Evolutionary conservation across 352 stramenopile genomes (phyloP).

Genomic region (Pilasporangium apinafurcum): DNA sequence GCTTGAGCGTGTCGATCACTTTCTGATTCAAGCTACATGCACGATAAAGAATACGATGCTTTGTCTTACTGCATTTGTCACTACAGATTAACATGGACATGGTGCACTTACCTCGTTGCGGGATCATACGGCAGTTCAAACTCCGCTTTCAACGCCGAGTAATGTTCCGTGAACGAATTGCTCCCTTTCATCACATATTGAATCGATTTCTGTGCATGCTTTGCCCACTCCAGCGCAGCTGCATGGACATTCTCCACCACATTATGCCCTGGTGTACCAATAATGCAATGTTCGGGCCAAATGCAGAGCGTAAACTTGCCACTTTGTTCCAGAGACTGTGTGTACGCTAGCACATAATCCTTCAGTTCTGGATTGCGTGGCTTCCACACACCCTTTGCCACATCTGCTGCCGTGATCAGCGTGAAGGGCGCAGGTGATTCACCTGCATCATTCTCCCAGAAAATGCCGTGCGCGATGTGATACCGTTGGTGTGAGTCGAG

Average conservation of each 20-base stretch:
- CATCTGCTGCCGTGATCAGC: constrained; percentile 83
- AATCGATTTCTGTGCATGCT: constrained; percentile 47
- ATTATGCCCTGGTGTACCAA: constrained; percentile 87
- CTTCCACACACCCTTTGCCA: constrained; percentile 49
- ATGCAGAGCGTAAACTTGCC: constrained; percentile 92
- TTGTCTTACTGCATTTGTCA: not conserved
- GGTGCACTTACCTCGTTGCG: constrained; percentile 33
- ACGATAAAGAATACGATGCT: constrained; percentile 1
- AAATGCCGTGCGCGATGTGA: constrained; percentile 93
- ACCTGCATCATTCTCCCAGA: constrained; percentile 80
- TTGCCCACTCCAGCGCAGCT: constrained; percentile 85
- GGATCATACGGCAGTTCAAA: constrained; percentile 81
- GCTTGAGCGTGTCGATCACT: constrained; percentile 84
- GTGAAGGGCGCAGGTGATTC: constrained; percentile 89
- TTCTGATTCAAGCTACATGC: constrained; percentile 64
- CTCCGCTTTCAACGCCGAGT: constrained; percentile 92
- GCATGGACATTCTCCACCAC: constrained; percentile 80
- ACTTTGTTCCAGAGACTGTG: constrained; percentile 73
- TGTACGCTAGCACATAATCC: constrained; percentile 90
- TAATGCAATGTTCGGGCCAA: constrained; percentile 97
- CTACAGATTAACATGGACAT: not conserved
- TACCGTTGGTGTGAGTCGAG: constrained; percentile 95
- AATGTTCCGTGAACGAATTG: constrained; percentile 96
- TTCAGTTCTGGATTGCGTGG: constrained; percentile 59
- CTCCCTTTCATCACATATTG: constrained; percentile 92